phyloP scores from a whole-genome alignment of 768 basidiomycete species.

The Termitomyces heimii region DNA sequence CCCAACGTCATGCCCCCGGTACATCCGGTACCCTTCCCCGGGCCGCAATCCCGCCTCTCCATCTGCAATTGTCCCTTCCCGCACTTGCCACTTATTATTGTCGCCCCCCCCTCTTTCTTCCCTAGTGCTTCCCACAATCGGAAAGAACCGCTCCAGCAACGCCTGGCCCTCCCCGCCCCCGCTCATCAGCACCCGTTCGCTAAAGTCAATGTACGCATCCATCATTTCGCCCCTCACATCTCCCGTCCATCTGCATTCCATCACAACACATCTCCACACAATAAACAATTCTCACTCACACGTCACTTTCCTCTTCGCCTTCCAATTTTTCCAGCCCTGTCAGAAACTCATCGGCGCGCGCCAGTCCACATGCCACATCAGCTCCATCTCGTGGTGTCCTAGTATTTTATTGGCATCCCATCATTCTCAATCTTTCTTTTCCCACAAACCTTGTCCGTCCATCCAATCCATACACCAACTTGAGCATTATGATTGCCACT shows the following conservation, averaged over 20 bases:
- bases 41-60: constrained; percentile 28
- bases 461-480: constrained; percentile 84
- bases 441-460: constrained; percentile 37
- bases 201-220: constrained; percentile 65
- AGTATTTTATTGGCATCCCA: constrained; percentile 5
- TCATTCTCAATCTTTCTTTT: constrained; percentile 25
- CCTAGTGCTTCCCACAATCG: constrained; percentile 22
- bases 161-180: constrained; percentile 16
- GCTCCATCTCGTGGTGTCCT: constrained; percentile 38
- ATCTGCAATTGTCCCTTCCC: constrained; percentile 10
- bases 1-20: constrained; percentile 58
- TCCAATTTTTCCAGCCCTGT: constrained; percentile 30
- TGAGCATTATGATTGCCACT: constrained; percentile 63
- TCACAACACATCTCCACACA: constrained; percentile 2
- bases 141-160: constrained; percentile 36
- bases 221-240: constrained; percentile 45
- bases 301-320: constrained; percentile 19
- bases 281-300: constrained; percentile 33
- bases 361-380: constrained; percentile 61
- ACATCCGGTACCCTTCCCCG: constrained; percentile 60
- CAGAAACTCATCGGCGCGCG: constrained; percentile 44
- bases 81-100: not conserved
- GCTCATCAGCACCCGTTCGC: constrained; percentile 44
- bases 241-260: constrained; percentile 40
- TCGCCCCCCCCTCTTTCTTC: not conserved